Evolutionary conservation across 2,329 filamentous ascomycete species (phyloP).

Genomic region (Cladorrhinum sp.): DNA sequence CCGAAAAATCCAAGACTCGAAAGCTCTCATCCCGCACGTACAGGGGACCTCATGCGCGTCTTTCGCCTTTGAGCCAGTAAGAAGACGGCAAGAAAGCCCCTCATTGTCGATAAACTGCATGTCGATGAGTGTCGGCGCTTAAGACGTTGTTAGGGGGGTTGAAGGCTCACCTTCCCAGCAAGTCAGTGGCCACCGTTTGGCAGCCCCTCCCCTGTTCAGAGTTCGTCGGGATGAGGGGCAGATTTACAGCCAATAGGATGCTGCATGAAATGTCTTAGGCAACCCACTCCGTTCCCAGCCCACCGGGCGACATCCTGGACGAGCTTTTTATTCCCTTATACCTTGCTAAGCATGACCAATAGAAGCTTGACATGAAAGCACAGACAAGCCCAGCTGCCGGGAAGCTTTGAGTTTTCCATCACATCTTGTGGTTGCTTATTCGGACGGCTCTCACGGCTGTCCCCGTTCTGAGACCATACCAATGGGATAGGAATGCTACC

Average conservation of each 20-base stretch:
- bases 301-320: conserved; percentile 21
- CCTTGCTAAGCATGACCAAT: conserved; percentile 7
- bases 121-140: conserved; percentile 55
- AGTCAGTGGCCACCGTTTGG: conserved; percentile 20
- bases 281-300: conserved; percentile 24
- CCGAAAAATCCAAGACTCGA: not conserved
- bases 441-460: not conserved
- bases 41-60: conserved; percentile 34
- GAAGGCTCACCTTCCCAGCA: conserved; percentile 37
- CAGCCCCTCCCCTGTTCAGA: conserved; percentile 16
- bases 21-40: conserved; percentile 16
- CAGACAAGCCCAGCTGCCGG: not conserved
- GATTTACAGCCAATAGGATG: conserved; percentile 19
- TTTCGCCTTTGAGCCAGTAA: conserved; percentile 35
- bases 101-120: conserved; percentile 43
- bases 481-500: not conserved
- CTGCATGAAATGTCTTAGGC: not conserved
- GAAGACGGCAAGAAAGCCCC: conserved; percentile 25
- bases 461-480: not conserved
- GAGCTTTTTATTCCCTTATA: conserved; percentile 11
- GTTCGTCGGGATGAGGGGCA: conserved; percentile 12
- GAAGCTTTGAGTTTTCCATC: not conserved
- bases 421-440: not conserved
- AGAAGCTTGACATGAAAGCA: not conserved
- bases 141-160: conserved; percentile 28